Base-by-base conservation (phyloP, 176 grass and related monocot species). In the Elymus sibiricus region DNA sequence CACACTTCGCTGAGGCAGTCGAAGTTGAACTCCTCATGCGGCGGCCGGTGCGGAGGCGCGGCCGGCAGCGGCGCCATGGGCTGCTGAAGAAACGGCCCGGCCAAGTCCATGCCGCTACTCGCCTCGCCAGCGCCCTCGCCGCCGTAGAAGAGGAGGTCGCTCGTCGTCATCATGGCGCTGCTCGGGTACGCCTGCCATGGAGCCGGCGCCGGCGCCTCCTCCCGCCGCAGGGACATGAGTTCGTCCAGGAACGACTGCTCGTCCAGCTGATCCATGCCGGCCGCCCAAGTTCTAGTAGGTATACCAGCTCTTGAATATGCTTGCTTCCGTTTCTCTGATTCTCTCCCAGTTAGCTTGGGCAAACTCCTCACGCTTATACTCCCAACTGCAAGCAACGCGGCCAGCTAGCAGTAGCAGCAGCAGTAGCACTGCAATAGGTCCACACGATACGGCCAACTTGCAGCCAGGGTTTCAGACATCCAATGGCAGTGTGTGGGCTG, bases 161-260 rank as follows among this genome's bases (percentile, higher is more conserved):
- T 90, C 56, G 8, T 68, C 83, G 87, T 90, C 84, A 88, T 69
- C 63, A 40, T 10, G 64, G 60, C 28, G 3, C 73, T 80, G 32
- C 37, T 74, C 5, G 72, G 88, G 76, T 83, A 90, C 25, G 42
- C 74, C 40, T 84, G 89, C 94, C 90, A 94, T 59, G 84, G 80
- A 68, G 43, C 31, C 39, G 63, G 6, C 22, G 37, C 0, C 2
- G 74, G 79, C n/a, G 24, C 42, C 14, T 74, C 25, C 53, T 95
- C 94, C 75, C 87, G 86, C 9, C 82, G 86, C 82, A 90, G 77
- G 22, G 92, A 89, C 85, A 94, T 88, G 31, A 97, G 94, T 88
- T 97, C 95, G 58, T 97, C 90, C 60, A 97, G 51, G 86, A 97
- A 92, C 15, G 89, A 81, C 55, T 90, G 86, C 89, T 97, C 95